phyloP scores from a whole-genome alignment of 2,329 filamentous ascomycete genomes.

The Raffaelea deltoideospora region DNA sequence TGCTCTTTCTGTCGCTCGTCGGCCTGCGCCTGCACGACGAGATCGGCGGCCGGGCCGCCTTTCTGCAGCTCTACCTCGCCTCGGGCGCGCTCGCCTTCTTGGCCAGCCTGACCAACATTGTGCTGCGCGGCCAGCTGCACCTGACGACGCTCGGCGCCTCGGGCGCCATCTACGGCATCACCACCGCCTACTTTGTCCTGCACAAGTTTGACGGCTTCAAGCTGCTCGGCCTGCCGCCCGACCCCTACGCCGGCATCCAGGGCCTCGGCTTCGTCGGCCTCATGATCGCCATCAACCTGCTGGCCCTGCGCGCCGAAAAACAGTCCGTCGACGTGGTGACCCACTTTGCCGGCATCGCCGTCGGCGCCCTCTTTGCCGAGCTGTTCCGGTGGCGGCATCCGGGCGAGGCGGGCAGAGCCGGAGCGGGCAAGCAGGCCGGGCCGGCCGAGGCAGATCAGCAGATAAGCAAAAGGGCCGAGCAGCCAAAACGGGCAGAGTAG shows the following conservation, averaged over 20 bases:
- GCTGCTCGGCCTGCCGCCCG: slow-evolving; percentile 40
- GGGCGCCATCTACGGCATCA: slow-evolving; percentile 45
- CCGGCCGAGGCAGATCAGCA: not conserved
- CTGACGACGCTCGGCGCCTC: slow-evolving; percentile 51
- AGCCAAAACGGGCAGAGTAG: not conserved
- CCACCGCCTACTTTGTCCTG: slow-evolving; percentile 46
- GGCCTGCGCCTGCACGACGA: slow-evolving; percentile 56
- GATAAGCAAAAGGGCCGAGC: no score
- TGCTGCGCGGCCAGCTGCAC: slow-evolving; percentile 27
- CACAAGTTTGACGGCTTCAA: slow-evolving; percentile 41
- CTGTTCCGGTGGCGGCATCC: slow-evolving; percentile 17
- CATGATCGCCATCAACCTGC: slow-evolving; percentile 32
- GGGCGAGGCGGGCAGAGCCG: slow-evolving; percentile 9
- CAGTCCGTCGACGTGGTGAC: slow-evolving; percentile 34
- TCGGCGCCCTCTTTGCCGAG: slow-evolving; percentile 27
- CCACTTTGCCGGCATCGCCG: slow-evolving; percentile 35
- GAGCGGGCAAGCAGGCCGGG: slow-evolving; percentile 3
- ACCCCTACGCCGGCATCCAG: slow-evolving; percentile 34
- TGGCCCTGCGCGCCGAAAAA: slow-evolving; percentile 27
- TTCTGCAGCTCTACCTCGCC: slow-evolving; percentile 51
- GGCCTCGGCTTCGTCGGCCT: slow-evolving; percentile 38
- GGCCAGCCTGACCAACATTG: slow-evolving; percentile 36
- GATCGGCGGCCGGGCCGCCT: slow-evolving; percentile 51
- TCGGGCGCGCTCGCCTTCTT: slow-evolving; percentile 44
- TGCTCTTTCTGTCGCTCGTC: slow-evolving; percentile 49